A percentile compares a stretch with the other conserved stretches of the same genome.
Conservation (phyloP, 768 basidiomycete genomes). For the Auricularia heimuer region DNA sequence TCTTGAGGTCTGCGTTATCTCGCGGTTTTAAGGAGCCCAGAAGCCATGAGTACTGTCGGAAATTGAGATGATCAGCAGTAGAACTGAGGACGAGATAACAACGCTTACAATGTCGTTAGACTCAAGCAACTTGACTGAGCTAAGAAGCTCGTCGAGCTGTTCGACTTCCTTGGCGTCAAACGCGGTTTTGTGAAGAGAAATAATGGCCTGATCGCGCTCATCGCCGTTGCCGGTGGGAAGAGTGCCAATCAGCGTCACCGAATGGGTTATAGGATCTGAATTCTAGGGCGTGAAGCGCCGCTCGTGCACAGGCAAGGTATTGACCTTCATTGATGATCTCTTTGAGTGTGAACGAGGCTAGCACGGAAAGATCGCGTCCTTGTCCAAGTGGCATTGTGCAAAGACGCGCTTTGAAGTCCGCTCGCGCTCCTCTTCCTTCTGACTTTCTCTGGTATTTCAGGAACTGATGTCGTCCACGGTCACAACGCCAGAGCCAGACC, state of each 20-base stretch:
- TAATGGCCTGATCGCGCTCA: conserved; percentile 41
- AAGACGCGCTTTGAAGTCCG: background rate
- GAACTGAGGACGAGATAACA: background rate
- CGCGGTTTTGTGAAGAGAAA: conserved; percentile 72
- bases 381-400: background rate
- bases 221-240: conserved; percentile 22
- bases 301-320: background rate
- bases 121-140: conserved; percentile 39
- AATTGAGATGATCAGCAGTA: conserved; percentile 2
- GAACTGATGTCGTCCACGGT: background rate
- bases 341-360: conserved; percentile 13
- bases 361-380: conserved; percentile 1
- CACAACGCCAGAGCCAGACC: background rate
- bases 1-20: conserved; percentile 59
- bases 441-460: background rate
- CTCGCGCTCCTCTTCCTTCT: background rate
- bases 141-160: conserved; percentile 28
- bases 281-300: background rate
- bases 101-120: conserved; percentile 58
- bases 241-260: conserved; percentile 58
- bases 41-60: conserved; percentile 65
- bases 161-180: conserved; percentile 32
- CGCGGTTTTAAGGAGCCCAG: conserved; percentile 54
- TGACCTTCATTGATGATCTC: conserved; percentile 41
- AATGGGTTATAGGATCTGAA: conserved; percentile 50